Conservation (phyloP, 2,329 filamentous ascomycete species). For the Aspergillus hiratsukae region DNA sequence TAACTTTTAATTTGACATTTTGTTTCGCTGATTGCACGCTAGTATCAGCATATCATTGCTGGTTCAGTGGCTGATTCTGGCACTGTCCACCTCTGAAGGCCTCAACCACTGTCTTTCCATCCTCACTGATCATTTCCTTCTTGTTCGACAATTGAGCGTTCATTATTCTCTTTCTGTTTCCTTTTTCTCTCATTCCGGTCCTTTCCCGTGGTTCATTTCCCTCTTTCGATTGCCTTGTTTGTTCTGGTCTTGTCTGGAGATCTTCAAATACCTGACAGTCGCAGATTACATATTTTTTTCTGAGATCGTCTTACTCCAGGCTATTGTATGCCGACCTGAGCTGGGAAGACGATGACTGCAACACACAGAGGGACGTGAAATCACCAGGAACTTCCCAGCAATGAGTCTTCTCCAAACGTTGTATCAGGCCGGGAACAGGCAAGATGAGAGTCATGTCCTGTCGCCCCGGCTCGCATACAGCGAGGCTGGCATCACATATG, state of each 20-base stretch:
- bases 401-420: conserved; percentile 15
- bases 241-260: not conserved
- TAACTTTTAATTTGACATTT: not conserved
- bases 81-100: not conserved
- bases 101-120: not conserved
- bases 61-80: not conserved
- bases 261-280: not conserved
- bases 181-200: not conserved
- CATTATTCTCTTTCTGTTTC: not conserved
- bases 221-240: not conserved
- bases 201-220: not conserved
- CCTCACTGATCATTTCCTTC: not conserved
- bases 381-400: conserved; percentile 1
- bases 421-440: conserved; percentile 12
- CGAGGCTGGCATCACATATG: conserved; percentile 7
- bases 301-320: not conserved
- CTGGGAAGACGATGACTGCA: conserved; percentile 9
- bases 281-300: not conserved
- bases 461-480: conserved; percentile 19
- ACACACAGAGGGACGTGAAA: not conserved
- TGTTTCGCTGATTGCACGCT: not conserved
- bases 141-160: not conserved
- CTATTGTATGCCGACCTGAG: not conserved
- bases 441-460: conserved; percentile 14
- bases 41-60: not conserved